phyloP scores from a whole-genome alignment of 108 stramenopile species.

The Cyclostephanos invisitatus region DNA sequence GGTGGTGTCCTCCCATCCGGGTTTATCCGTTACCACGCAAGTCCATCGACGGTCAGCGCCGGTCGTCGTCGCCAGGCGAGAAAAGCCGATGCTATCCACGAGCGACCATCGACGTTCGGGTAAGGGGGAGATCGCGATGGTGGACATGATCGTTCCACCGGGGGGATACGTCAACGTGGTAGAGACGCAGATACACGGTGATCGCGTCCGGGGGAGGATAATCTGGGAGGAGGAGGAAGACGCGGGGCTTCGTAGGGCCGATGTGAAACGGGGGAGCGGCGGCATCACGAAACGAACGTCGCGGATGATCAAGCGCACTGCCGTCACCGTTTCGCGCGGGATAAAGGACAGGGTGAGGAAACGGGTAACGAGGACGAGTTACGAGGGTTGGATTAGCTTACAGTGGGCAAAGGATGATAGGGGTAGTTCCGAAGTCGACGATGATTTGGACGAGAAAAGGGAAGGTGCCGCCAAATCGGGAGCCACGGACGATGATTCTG shows the following conservation, averaged over 20 bases:
- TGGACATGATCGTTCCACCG: conserved; percentile 9
- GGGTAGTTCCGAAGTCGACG: neutral
- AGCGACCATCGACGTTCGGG: neutral
- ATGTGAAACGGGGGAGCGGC: neutral
- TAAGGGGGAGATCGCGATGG: neutral
- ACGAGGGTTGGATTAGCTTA: conserved; percentile 37
- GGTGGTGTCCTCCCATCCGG: conserved; percentile 13
- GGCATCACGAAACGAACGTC: conserved; percentile 7
- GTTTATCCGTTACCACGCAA: conserved; percentile 10
- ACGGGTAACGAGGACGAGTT: neutral
- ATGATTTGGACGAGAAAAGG: neutral
- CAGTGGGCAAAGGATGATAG: conserved; percentile 39
- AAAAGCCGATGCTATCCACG: neutral
- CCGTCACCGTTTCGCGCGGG: conserved; percentile 17
- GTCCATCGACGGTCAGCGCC: conserved; percentile 20
- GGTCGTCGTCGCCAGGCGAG: neutral
- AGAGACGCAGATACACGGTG: conserved; percentile 20
- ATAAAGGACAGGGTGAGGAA: conserved; percentile 30
- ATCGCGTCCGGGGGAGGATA: conserved; percentile 12
- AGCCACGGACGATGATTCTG: conserved; percentile 34
- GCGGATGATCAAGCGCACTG: conserved; percentile 2
- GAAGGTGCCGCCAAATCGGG: neutral
- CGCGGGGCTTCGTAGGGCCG: neutral
- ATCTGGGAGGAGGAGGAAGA: conserved; percentile 11
- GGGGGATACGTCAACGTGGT: conserved; percentile 12